phyloP scores from a whole-genome alignment of 768 basidiomycete genomes.

The Coprinopsis cinerea region DNA sequence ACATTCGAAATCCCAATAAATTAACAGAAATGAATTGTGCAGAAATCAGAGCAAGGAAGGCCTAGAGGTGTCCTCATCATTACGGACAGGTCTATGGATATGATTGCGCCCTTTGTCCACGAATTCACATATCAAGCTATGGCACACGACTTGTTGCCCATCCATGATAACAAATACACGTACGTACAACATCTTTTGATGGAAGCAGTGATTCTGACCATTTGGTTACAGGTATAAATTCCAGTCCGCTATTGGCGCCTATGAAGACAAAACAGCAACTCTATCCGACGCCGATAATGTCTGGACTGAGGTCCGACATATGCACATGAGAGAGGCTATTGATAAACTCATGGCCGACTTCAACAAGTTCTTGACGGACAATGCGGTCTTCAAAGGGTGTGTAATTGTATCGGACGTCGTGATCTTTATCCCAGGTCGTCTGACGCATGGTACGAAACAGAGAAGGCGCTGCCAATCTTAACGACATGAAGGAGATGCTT shows the following conservation, averaged over 20 bases:
- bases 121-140: conserved; percentile 99
- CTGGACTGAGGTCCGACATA: conserved; percentile 90
- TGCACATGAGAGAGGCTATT: conserved; percentile 99
- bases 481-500: conserved; percentile 99
- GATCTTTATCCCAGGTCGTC: not conserved
- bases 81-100: conserved; percentile 96
- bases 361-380: conserved; percentile 88
- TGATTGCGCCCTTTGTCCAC: conserved; percentile 83
- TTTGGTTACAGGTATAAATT: conserved; percentile 75
- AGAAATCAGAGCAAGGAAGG: conserved; percentile 58
- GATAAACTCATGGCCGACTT: conserved; percentile 97
- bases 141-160: conserved; percentile 89
- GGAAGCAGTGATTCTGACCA: not conserved
- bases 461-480: conserved; percentile 79
- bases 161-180: conserved; percentile 88
- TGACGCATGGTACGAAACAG: conserved; percentile 25
- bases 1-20: not conserved
- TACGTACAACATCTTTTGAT: conserved; percentile 33
- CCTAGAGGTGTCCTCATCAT: conserved; percentile 81
- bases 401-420: conserved; percentile 18
- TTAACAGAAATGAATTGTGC: conserved; percentile 7
- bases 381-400: conserved; percentile 91
- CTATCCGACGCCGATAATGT: conserved; percentile 86
- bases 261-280: conserved; percentile 82
- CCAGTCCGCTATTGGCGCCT: conserved; percentile 78